A percentile compares a stretch with the other conserved stretches of the same genome.
Evolutionary conservation across 495 filamentous ascomycete species (phyloP).

Genomic region (Cercophora sp.): DNA sequence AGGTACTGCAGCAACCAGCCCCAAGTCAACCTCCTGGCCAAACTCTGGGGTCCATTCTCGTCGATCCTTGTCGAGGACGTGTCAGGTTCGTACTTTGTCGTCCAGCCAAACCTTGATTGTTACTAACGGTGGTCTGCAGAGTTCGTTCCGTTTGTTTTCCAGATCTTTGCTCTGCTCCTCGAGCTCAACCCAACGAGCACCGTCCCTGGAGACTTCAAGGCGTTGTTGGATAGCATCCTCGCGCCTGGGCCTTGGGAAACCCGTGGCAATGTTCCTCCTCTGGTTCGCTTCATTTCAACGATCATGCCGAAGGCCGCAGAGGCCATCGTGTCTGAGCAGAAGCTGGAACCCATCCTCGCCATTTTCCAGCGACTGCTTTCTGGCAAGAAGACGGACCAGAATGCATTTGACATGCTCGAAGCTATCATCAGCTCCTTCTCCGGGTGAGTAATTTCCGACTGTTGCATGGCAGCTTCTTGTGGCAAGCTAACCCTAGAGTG

Average conservation of each 20-base stretch:
- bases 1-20: constrained; percentile 65
- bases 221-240: constrained; percentile 69
- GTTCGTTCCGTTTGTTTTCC: constrained; percentile 95
- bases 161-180: constrained; percentile 84
- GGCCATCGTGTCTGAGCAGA: constrained; percentile 63
- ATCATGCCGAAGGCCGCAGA: constrained; percentile 73
- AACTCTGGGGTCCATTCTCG: constrained; percentile 74
- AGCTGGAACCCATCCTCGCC: constrained; percentile 74
- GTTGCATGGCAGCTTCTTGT: background rate
- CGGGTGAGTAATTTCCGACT: constrained; percentile 48
- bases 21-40: constrained; percentile 68
- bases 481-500: constrained; percentile 28
- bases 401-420: constrained; percentile 88
- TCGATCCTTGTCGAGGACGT: constrained; percentile 73
- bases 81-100: constrained; percentile 50
- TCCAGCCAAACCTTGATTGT: background rate
- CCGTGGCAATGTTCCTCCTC: constrained; percentile 85
- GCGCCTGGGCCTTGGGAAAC: constrained; percentile 79
- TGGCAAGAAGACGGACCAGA: constrained; percentile 67
- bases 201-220: constrained; percentile 71
- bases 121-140: constrained; percentile 48
- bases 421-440: constrained; percentile 66
- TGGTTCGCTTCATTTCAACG: constrained; percentile 77
- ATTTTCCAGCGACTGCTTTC: constrained; percentile 87
- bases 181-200: constrained; percentile 72